phyloP scores from a whole-genome alignment of 805 yeast genomes.

The Citeromyces matritensis region DNA sequence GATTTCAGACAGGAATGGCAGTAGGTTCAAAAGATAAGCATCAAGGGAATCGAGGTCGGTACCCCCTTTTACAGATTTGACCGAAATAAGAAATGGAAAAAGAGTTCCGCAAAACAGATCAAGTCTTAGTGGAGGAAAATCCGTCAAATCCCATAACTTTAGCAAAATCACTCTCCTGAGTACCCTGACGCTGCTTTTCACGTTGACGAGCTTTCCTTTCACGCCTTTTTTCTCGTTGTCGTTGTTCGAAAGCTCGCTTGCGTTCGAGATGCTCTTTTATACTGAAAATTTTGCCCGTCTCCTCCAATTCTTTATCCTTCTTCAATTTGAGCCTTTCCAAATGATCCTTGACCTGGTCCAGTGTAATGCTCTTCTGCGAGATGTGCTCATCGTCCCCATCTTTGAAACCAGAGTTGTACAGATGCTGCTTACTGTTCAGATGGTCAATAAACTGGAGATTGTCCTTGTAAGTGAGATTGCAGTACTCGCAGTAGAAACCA shows the following conservation, averaged over 20 bases:
- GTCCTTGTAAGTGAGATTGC: conserved; percentile 73
- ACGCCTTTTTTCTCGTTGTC: conserved; percentile 14
- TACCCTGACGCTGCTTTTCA: conserved; percentile 8
- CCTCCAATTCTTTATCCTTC: conserved; percentile 8
- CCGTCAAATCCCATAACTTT: no score
- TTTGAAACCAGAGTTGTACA: conserved; percentile 20
- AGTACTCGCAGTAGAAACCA: conserved; percentile 75
- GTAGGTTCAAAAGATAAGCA: no score
- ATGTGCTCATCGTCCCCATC: conserved; percentile 5
- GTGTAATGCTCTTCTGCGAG: conserved; percentile 21
- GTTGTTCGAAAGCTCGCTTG: conserved; percentile 21
- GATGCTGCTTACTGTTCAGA: conserved; percentile 61
- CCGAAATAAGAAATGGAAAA: no score
- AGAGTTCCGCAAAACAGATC: no score
- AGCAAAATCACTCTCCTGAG: no score
- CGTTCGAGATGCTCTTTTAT: conserved; percentile 23
- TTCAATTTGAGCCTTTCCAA: conserved; percentile 18
- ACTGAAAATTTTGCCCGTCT: conserved; percentile 10
- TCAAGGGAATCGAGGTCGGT: no score
- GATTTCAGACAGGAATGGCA: no score
- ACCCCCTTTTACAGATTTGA: no score
- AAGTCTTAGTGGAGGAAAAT: no score
- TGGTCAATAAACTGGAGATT: conserved; percentile 74
- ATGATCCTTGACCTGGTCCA: conserved; percentile 29
- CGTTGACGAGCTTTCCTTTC: conserved; percentile 11